phyloP scores from a whole-genome alignment of 2,329 filamentous ascomycete species.

The Venturia pyrina region DNA sequence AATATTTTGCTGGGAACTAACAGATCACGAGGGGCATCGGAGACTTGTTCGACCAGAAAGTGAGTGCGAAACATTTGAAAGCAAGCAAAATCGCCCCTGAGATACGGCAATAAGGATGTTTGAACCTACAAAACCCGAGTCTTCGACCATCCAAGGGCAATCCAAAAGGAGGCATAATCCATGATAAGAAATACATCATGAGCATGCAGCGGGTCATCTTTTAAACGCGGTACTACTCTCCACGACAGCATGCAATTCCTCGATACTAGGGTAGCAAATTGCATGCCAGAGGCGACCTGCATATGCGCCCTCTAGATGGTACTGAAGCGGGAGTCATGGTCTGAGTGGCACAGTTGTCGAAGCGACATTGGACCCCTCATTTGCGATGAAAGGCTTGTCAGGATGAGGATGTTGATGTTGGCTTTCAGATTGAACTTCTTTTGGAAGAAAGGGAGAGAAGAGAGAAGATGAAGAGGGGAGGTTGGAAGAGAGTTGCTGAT shows the following conservation, averaged over 20 bases:
- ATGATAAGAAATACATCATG: neutral
- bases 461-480: neutral
- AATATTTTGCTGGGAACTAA: neutral
- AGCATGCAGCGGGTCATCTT: neutral
- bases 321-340: neutral
- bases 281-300: neutral
- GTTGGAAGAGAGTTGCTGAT: constrained; percentile 2
- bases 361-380: neutral
- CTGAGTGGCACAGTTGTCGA: neutral
- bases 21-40: too few species aligned
- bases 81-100: too few species aligned
- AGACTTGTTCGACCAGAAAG: too few species aligned
- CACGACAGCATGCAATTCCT: constrained; percentile 1
- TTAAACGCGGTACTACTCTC: neutral
- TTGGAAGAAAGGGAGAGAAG: neutral
- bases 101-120: too few species aligned
- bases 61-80: too few species aligned
- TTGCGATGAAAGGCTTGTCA: neutral
- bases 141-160: too few species aligned
- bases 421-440: too few species aligned
- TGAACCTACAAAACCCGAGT: too few species aligned
- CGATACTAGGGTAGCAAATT: neutral
- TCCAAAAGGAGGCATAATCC: neutral
- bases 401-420: too few species aligned
- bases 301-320: neutral